Conservation (phyloP, 495 filamentous ascomycete species). For the Penicillium coprophilum region DNA sequence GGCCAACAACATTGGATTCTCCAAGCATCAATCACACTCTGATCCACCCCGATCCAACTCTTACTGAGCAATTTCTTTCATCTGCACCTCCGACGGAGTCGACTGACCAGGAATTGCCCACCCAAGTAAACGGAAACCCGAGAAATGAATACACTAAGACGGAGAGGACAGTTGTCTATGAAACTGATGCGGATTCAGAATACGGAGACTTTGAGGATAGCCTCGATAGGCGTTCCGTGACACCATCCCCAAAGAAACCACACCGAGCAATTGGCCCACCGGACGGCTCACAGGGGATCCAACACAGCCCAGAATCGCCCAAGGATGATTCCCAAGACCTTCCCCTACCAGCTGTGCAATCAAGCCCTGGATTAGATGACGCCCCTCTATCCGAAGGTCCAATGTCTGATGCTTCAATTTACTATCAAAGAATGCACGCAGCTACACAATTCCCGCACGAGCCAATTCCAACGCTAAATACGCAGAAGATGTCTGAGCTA, state of each 20-base stretch:
- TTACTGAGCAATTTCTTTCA: conserved; percentile 5
- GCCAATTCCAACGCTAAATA: conserved; percentile 43
- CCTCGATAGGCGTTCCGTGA: conserved; percentile 10
- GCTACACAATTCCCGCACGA: conserved; percentile 47
- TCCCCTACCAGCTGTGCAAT: conserved; percentile 26
- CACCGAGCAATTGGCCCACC: not conserved
- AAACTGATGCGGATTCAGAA: conserved; percentile 46
- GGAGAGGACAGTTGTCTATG: conserved; percentile 42
- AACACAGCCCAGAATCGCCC: conserved; percentile 16
- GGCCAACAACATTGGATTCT: conserved; percentile 8
- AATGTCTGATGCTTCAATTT: conserved; percentile 43
- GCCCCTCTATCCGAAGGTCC: conserved; percentile 28
- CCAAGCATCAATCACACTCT: conserved; percentile 8
- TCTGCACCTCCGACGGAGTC: conserved; percentile 1
- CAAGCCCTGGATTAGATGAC: conserved; percentile 9
- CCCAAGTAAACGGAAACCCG: not conserved
- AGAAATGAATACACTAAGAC: conserved; percentile 13
- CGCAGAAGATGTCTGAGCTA: conserved; percentile 44
- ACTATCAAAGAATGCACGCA: conserved; percentile 39
- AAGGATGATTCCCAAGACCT: conserved; percentile 40
- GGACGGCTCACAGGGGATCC: not conserved
- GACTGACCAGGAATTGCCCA: not conserved
- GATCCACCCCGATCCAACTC: not conserved
- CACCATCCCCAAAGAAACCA: conserved; percentile 14
- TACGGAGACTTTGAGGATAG: conserved; percentile 32